These are phyloP conservation scores for Sporothrix mexicana DNA, from an alignment of 2,329 filamentous ascomycete genomes.

Conservation along the genomic window DNA sequence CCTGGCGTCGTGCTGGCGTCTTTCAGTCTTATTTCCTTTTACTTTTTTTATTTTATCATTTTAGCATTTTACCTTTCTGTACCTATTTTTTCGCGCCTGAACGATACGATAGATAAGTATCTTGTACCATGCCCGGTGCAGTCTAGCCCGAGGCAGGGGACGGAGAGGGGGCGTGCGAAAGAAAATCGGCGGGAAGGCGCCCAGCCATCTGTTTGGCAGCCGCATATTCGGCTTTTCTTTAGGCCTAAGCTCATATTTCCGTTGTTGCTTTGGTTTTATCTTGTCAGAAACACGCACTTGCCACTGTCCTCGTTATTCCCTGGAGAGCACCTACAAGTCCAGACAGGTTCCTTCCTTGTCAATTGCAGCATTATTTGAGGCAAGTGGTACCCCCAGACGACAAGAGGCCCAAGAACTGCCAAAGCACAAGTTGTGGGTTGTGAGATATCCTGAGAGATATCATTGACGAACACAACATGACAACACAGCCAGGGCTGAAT, in stretches of 20 bases:
- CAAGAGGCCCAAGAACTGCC: not conserved
- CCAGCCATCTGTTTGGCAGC: constrained; percentile 7
- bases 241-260: constrained; percentile 10
- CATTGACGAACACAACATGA: not conserved
- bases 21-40: constrained; percentile 8
- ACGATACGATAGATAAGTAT: constrained; percentile 28
- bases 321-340: not conserved
- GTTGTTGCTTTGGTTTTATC: not conserved
- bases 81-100: constrained; percentile 6
- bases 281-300: not conserved
- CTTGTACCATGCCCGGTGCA: constrained; percentile 23
- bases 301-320: constrained; percentile 21
- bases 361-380: not conserved
- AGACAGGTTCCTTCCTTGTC: not conserved
- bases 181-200: constrained; percentile 5
- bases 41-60: not conserved
- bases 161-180: not conserved
- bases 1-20: constrained; percentile 20
- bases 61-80: constrained; percentile 1
- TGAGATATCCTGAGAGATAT: not conserved
- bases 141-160: constrained; percentile 22
- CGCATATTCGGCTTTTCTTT: constrained; percentile 23
- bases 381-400: not conserved
- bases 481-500: constrained; percentile 11
- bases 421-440: not conserved